These are phyloP conservation scores for Fusarium camptoceras DNA, from an alignment of 2,329 filamentous ascomycete genomes.

Conservation along the genomic window DNA sequence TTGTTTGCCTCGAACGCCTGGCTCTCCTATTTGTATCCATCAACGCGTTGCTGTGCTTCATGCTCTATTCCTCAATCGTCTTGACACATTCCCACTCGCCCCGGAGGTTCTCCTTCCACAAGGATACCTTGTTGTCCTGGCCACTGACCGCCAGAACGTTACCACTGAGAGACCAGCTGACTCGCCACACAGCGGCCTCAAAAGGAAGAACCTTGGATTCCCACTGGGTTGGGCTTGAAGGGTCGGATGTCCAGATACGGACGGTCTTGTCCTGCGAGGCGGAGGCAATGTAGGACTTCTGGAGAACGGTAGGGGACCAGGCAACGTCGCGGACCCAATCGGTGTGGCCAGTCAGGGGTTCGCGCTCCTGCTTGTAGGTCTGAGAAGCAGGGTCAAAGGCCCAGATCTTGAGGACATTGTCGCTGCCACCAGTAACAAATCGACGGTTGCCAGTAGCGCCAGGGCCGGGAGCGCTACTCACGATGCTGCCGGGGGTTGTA, in stretches of 20 bases:
- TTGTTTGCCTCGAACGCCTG: slow-evolving; percentile 54
- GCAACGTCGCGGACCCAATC: slow-evolving; percentile 99
- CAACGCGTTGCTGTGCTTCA: slow-evolving; percentile 70
- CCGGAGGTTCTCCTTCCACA: slow-evolving; percentile 98
- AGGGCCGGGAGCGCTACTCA: slow-evolving; percentile 74
- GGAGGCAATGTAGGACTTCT: slow-evolving; percentile 96
- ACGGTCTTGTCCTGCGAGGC: slow-evolving; percentile 98
- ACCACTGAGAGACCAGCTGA: slow-evolving; percentile 97
- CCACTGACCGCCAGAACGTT: slow-evolving; percentile 95
- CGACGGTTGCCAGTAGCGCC: slow-evolving; percentile 75
- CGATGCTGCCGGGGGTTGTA: slow-evolving; percentile 83
- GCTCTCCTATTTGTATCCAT: slow-evolving; percentile 62
- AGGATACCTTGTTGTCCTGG: slow-evolving; percentile 93
- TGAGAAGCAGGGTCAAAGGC: slow-evolving; percentile 75
- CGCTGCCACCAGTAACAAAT: slow-evolving; percentile 94
- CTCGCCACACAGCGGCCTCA: slow-evolving; percentile 91
- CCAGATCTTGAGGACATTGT: slow-evolving; percentile 96
- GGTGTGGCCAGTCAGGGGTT: slow-evolving; percentile 80
- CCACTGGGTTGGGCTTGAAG: slow-evolving; percentile 76
- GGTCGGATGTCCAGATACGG: slow-evolving; percentile 90
- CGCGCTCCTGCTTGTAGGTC: slow-evolving; percentile 71
- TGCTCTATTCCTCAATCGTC: slow-evolving; percentile 88
- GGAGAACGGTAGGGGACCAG: slow-evolving; percentile 94
- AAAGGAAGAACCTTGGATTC: slow-evolving; percentile 86
- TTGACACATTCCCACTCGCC: slow-evolving; percentile 98